A percentile compares a stretch with the other conserved stretches of the same genome.
Evolutionary conservation across 495 filamentous ascomycete genomes (phyloP).

Genomic region (Hypoxylon lienhwacheense): DNA sequence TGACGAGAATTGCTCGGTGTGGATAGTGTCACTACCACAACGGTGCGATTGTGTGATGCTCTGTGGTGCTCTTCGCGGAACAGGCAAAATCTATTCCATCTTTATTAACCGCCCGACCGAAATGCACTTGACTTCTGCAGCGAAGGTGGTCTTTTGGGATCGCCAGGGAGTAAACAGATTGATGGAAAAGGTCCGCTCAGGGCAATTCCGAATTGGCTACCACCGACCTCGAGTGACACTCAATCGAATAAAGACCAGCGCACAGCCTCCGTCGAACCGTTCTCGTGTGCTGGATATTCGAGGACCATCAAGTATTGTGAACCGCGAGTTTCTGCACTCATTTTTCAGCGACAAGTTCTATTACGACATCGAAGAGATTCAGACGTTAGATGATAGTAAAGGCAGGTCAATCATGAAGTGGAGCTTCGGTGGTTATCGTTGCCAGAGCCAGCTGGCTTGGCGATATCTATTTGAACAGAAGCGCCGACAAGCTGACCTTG

Average conservation of each 20-base stretch:
- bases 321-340: background rate
- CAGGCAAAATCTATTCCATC: constrained; percentile 6
- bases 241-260: background rate
- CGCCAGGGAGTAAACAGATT: background rate
- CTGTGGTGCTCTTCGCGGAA: background rate
- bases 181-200: background rate
- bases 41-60: background rate
- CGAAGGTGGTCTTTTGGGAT: constrained; percentile 10
- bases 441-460: background rate
- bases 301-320: background rate
- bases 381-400: background rate
- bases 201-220: background rate
- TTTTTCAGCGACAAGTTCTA: background rate
- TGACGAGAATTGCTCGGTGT: background rate
- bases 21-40: background rate
- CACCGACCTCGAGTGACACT: background rate
- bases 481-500: background rate
- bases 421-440: background rate
- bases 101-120: background rate
- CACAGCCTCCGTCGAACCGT: background rate
- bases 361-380: background rate
- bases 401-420: background rate
- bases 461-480: background rate
- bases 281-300: background rate
- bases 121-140: background rate